These are phyloP conservation scores for Dryas drummondii DNA, from an alignment of 306 rosid species.

Conservation along the genomic window DNA sequence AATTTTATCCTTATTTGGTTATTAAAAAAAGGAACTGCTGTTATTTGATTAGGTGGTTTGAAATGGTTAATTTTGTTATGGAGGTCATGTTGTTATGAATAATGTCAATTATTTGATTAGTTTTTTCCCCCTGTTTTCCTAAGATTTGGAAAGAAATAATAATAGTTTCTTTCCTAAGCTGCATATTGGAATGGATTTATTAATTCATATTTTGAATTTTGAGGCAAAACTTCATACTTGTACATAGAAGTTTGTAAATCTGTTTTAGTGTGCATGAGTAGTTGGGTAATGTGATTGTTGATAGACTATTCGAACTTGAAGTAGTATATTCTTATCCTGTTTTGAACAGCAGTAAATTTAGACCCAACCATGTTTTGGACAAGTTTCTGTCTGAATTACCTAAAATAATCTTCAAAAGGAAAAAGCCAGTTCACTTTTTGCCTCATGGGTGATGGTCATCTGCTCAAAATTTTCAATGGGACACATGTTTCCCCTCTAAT, in stretches of 20 bases:
- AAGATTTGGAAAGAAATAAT: conserved; percentile 1
- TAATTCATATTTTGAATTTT: neutral
- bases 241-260: no score
- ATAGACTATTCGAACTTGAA: no score
- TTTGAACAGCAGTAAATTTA: neutral
- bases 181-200: neutral
- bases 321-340: no score
- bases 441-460: neutral
- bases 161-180: neutral
- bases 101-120: neutral
- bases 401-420: neutral
- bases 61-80: neutral
- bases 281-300: no score
- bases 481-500: neutral
- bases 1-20: neutral
- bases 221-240: neutral
- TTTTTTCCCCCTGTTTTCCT: neutral
- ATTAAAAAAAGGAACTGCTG: neutral
- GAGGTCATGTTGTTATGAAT: neutral
- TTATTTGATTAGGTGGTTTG: neutral
- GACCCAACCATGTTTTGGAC: neutral
- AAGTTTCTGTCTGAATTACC: neutral
- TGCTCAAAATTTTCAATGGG: neutral
- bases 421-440: neutral
- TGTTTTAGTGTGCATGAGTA: no score